Evolutionary conservation across 1,284 basidiomycete species (phyloP), one percentile per base, ranked within the genome.

Genomic region (Melampsora medusae): DNA sequence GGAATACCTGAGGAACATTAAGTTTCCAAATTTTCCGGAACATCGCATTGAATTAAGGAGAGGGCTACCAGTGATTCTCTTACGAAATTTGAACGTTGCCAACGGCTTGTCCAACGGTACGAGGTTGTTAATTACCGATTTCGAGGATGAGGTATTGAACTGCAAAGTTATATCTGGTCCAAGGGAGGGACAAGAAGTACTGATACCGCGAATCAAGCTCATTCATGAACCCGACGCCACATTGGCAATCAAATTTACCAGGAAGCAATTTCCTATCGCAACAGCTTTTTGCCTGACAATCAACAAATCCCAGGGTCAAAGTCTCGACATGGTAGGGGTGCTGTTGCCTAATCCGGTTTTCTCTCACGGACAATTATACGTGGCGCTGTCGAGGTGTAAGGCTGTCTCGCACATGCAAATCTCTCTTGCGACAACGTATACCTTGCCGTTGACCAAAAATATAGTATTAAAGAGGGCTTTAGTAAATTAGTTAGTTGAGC

Each of bases 231-330:
- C 12, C 1, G 17, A 42, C 9, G 35, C 10, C 2, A n/a, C 1
- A 2, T 25, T n/a, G 42, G 53, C 22, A 17, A 46, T 46, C 0
- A 38, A 19, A 2, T 61, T 70, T 17, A 33, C 6, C 12, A 35
- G 68, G 22, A 60, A 42, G 22, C 56, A 70, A 31, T 61, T 70
- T 14, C 68, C 35, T 1, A 33, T 70, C 1, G 9, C n/a, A 19
- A 10, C 9, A 16, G 68, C 68, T 0, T 70, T 70, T 70, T 53
- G 33, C 16, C 19, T 70, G 16, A 48, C 68, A 1, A 46, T 70
- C n/a, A 70, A 70, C 25, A 70, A 70, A 25, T 35, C 53, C 1
- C 68, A 60, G 38, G 68, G 68, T 25, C 68, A 70, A 25, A 16
- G 16, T 7, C 22, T 61, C 0, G 35, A 61, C 4, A 33, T 10